Evolutionary conservation across 1,284 basidiomycete genomes (phyloP).

Genomic region (Rugiboletus extremiorientalis): DNA sequence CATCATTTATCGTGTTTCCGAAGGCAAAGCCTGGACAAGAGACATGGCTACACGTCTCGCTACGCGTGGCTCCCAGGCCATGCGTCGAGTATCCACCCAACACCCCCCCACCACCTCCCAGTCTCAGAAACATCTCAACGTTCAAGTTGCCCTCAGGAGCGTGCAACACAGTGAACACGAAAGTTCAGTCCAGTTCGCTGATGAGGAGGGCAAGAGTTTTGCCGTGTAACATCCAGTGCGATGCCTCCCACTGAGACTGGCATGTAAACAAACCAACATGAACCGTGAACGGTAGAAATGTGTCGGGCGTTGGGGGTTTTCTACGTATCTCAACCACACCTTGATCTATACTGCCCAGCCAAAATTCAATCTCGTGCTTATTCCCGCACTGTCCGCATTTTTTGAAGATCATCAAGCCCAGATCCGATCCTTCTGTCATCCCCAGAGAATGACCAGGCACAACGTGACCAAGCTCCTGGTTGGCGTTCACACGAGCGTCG

Average conservation of each 20-base stretch:
- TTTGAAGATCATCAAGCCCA: too few species aligned
- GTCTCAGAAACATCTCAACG: constrained; percentile 1
- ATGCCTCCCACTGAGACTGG: neutral
- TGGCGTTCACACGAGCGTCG: too few species aligned
- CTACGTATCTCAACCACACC: neutral
- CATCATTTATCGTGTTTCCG: constrained; percentile 34
- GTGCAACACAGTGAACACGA: neutral
- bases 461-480: too few species aligned
- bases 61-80: constrained; percentile 1
- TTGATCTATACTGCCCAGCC: neutral
- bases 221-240: constrained; percentile 1
- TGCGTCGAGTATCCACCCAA: constrained; percentile 10
- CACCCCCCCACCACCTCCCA: neutral
- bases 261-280: neutral
- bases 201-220: constrained; percentile 1
- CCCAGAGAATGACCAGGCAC: too few species aligned
- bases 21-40: constrained; percentile 33
- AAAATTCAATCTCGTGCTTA: neutral
- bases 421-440: too few species aligned
- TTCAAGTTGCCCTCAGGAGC: constrained; percentile 18
- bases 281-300: neutral
- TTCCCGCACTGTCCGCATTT: neutral
- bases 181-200: neutral
- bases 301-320: neutral
- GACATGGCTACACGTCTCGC: constrained; percentile 14